These are phyloP conservation scores for Coemansia sp. DNA, from an alignment of 192 early-diverging fungal genomes.

Conservation along the genomic window DNA sequence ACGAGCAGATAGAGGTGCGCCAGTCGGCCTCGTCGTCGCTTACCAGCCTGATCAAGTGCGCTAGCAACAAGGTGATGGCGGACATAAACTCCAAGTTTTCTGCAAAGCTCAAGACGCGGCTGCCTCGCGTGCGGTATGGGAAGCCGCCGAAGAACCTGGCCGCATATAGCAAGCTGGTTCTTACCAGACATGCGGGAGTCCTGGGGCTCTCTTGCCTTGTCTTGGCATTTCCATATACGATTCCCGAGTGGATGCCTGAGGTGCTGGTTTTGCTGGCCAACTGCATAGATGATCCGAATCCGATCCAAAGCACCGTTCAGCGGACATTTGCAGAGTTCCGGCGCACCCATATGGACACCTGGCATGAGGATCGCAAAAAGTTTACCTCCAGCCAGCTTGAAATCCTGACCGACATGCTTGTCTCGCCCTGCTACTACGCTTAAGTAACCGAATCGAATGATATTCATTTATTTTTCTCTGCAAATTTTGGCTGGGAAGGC, in stretches of 20 bases:
- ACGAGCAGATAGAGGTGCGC: constrained; percentile 86
- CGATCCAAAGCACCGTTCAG: constrained; percentile 80
- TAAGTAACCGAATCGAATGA: constrained; percentile 28
- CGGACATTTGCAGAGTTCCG: constrained; percentile 90
- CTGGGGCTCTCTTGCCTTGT: constrained; percentile 85
- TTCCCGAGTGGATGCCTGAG: constrained; percentile 88
- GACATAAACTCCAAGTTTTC: constrained; percentile 44
- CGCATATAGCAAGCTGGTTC: constrained; percentile 40
- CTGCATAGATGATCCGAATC: constrained; percentile 79
- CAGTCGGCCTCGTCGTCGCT: constrained; percentile 36
- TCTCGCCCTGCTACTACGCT: constrained; percentile 82
- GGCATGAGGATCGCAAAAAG: constrained; percentile 80
- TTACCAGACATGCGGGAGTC: constrained; percentile 82
- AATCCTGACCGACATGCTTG: constrained; percentile 83
- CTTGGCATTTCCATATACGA: constrained; percentile 89
- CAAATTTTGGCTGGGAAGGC: constrained; percentile 3
- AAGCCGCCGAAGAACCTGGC: constrained; percentile 26
- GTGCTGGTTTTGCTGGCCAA: constrained; percentile 73
- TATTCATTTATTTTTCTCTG: background rate
- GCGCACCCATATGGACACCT: constrained; percentile 92
- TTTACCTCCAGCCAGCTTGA: constrained; percentile 78
- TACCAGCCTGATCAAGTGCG: constrained; percentile 46
- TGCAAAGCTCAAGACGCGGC: constrained; percentile 23
- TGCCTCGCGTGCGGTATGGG: constrained; percentile 34
- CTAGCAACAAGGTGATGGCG: constrained; percentile 29